phyloP scores from a whole-genome alignment of 306 rosid genomes.

The Aeschynomene evenia region DNA sequence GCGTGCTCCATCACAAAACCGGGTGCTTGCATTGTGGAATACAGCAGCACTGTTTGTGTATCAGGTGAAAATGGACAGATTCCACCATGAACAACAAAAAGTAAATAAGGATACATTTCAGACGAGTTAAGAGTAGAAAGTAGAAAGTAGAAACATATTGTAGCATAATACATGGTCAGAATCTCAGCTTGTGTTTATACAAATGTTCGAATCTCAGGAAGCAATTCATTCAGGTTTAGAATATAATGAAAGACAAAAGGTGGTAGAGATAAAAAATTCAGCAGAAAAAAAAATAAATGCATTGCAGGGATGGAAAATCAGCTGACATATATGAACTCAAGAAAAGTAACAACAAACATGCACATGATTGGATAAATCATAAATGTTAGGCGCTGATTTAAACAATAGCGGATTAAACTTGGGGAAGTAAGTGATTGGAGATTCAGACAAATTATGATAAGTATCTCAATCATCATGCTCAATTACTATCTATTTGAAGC shows the following conservation, averaged over 20 bases:
- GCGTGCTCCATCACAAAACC: slow-evolving; percentile 77
- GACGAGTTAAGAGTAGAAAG: background rate
- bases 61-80: background rate
- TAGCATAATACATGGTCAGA: background rate
- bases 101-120: background rate
- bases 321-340: background rate
- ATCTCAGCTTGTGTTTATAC: background rate
- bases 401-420: background rate
- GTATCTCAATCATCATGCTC: background rate
- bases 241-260: background rate
- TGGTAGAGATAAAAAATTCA: no score
- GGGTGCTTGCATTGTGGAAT: slow-evolving; percentile 79
- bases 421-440: background rate
- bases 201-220: background rate
- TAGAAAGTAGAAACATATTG: background rate
- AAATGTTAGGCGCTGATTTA: background rate
- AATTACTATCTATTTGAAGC: background rate
- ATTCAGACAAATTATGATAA: background rate
- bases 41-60: slow-evolving; percentile 67
- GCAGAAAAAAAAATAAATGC: background rate
- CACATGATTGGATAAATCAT: background rate
- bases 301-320: background rate
- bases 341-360: background rate
- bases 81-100: background rate
- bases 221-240: background rate